These are phyloP conservation scores for Nakazawaea wickerhamii DNA, from an alignment of 805 yeast species.

Conservation along the genomic window DNA sequence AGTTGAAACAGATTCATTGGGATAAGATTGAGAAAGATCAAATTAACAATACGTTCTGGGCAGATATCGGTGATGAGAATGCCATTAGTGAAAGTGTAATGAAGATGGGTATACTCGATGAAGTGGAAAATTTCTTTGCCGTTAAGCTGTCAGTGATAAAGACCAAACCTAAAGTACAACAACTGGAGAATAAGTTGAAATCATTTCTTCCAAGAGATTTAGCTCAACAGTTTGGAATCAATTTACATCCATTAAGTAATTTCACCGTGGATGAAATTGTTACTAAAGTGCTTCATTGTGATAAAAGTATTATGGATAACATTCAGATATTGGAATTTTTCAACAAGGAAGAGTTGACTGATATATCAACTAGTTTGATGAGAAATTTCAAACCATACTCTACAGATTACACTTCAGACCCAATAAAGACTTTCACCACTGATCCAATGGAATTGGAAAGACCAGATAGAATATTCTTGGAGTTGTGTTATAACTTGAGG, in stretches of 20 bases:
- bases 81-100: conserved; percentile 42
- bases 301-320: conserved; percentile 61
- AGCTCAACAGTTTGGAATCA: conserved; percentile 93
- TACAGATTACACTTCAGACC: conserved; percentile 54
- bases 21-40: conserved; percentile 51
- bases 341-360: conserved; percentile 66
- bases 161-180: background rate
- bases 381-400: conserved; percentile 78
- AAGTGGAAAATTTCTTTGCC: conserved; percentile 55
- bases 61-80: conserved; percentile 33
- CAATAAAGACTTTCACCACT: conserved; percentile 47
- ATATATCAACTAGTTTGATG: conserved; percentile 64
- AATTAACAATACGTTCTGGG: conserved; percentile 62
- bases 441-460: conserved; percentile 76
- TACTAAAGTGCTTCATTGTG: conserved; percentile 68
- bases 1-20: conserved; percentile 79
- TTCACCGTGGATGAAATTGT: conserved; percentile 63
- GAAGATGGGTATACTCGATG: conserved; percentile 57
- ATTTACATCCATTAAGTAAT: conserved; percentile 70
- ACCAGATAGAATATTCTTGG: conserved; percentile 81
- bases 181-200: conserved; percentile 47
- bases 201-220: conserved; percentile 76
- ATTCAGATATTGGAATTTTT: conserved; percentile 80
- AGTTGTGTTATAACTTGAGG: conserved; percentile 75
- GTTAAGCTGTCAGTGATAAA: conserved; percentile 22